Evolutionary conservation across 495 filamentous ascomycete species (phyloP), one percentile per base, ranked within the genome.

Genomic region (Aspergillus olivimuriae): DNA sequence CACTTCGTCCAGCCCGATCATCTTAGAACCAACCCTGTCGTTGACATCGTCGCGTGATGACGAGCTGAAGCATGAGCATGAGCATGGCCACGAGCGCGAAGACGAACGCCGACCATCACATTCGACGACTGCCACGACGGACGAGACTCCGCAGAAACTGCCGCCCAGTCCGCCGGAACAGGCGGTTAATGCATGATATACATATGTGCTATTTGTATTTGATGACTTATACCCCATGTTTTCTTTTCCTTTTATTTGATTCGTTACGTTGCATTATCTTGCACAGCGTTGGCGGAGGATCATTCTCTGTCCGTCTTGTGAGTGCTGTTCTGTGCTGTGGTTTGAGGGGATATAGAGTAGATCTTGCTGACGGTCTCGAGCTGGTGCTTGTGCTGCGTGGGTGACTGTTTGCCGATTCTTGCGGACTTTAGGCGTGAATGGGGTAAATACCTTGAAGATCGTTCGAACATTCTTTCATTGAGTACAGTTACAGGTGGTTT

Each of bases 171-270:
- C 47, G 9, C 50, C 52, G n/a, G 42, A 53, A 26, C 56, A 60
- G 31, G 44, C 57, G 30, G 51, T 60, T 3, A 48, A 52, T 36
- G 57, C 53, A 42, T 60, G 41, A 55, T 22, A 17, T 35, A 37
- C 15, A 16, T 34, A 22, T 16, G 35, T 31, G 37, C 35, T 32
- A 21, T 49, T 28, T 43, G 4, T 33, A 36, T 32, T 35, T 55
- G 45, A 50, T 43, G 52, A 51, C 37, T 47, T 56, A 56, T 56
- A 56, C 53, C 53, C 53, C 48, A n/a, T 32, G 23, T 26, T 51
- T 39, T 44, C 23, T 44, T 24, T 39, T 55, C 34, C 30, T 21
- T 44, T 39, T 23, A n/a, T n/a, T n/a, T n/a, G n/a, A n/a, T n/a
- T n/a, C n/a, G n/a, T n/a, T n/a, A n/a, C n/a, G n/a, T n/a, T n/a